Conservation (phyloP, 345 rosid genomes). For the Trapa bicornis region DNA sequence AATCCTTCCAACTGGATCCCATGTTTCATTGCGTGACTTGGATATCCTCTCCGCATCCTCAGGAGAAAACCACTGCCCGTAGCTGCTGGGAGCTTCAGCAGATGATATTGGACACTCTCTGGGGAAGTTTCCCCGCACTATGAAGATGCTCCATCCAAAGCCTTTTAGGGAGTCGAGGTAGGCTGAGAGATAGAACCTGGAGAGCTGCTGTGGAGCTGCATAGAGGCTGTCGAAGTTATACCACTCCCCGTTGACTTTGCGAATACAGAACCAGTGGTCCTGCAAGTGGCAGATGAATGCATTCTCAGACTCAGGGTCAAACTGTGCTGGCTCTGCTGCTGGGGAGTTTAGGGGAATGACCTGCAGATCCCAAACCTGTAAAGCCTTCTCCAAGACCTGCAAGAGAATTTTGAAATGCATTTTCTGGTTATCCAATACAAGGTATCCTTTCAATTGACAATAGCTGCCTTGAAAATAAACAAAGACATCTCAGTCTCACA, state of each 20-base stretch:
- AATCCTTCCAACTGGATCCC: slow-evolving; percentile 20
- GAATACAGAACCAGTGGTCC: slow-evolving; percentile 91
- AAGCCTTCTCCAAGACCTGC: slow-evolving; percentile 87
- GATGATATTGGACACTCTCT: slow-evolving; percentile 61
- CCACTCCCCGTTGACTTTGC: slow-evolving; percentile 86
- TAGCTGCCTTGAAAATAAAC: background rate
- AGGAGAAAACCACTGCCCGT: slow-evolving; percentile 81
- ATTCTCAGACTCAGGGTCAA: slow-evolving; percentile 72
- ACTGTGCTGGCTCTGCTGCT: slow-evolving; percentile 80
- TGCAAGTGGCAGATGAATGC: slow-evolving; percentile 92
- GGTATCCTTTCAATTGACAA: background rate
- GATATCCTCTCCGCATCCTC: slow-evolving; percentile 80
- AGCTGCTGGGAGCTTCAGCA: slow-evolving; percentile 63
- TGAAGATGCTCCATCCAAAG: slow-evolving; percentile 86
- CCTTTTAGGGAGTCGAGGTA: slow-evolving; percentile 73
- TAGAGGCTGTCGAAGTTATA: slow-evolving; percentile 90
- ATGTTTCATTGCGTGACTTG: slow-evolving; percentile 37
- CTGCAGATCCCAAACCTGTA: slow-evolving; percentile 84
- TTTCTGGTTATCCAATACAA: background rate
- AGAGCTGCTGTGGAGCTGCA: slow-evolving; percentile 79
- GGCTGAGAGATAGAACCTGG: slow-evolving; percentile 82
- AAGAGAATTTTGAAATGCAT: background rate
- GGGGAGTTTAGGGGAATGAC: slow-evolving; percentile 88
- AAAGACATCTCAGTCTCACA: background rate
- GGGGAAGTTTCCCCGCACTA: slow-evolving; percentile 83